These are phyloP conservation scores for Rhizopogon rudus DNA, from an alignment of 768 basidiomycete genomes.

Conservation along the genomic window DNA sequence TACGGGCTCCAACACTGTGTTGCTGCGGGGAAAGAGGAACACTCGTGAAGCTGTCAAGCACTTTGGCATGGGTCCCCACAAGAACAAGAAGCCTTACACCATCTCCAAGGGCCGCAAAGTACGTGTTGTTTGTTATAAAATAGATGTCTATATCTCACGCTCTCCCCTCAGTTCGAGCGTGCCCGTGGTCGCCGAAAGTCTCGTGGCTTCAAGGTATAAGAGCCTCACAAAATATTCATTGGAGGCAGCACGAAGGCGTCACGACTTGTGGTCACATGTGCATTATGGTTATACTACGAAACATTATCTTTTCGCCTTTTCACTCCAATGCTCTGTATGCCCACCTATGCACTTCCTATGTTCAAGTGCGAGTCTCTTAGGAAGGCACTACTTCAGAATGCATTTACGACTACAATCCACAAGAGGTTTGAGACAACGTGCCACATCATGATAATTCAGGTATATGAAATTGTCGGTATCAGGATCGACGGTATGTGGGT, in stretches of 20 bases:
- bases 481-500: too few species aligned
- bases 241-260: constrained; percentile 20
- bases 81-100: constrained; percentile 98
- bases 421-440: neutral
- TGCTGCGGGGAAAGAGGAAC: constrained; percentile 90
- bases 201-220: constrained; percentile 93
- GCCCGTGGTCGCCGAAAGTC: constrained; percentile 99
- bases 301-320: constrained; percentile 12
- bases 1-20: constrained; percentile 90
- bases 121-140: constrained; percentile 8
- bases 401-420: neutral
- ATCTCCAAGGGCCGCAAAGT: constrained; percentile 95
- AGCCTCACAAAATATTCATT: constrained; percentile 28
- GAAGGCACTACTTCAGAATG: neutral
- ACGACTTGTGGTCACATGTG: constrained; percentile 23
- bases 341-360: constrained; percentile 21
- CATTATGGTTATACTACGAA: constrained; percentile 26
- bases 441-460: neutral
- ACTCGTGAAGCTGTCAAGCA: constrained; percentile 94
- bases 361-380: constrained; percentile 6
- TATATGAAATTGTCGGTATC: neutral
- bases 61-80: constrained; percentile 98
- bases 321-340: constrained; percentile 17
- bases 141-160: neutral
- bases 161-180: constrained; percentile 72